Conservation (phyloP, 768 basidiomycete genomes). For the Leucosporidium yakuticum region DNA sequence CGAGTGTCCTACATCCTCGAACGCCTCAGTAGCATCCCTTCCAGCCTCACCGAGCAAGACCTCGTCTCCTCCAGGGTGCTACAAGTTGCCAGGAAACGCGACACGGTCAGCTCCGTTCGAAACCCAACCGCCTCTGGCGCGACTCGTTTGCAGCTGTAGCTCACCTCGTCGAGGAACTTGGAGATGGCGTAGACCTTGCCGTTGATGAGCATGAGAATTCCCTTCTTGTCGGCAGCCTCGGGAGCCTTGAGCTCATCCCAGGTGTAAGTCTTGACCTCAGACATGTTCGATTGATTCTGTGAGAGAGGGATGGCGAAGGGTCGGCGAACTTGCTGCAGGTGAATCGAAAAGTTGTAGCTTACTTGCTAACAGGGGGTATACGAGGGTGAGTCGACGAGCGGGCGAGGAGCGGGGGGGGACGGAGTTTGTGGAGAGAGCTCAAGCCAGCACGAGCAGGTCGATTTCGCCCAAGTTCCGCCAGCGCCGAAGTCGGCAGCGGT, state of each 20-base stretch:
- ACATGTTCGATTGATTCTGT: constrained; percentile 11
- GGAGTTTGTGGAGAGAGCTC: too few species aligned
- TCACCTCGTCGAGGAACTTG: constrained; percentile 73
- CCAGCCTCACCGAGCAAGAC: constrained; percentile 88
- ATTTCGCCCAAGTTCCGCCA: too few species aligned
- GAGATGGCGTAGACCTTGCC: constrained; percentile 89
- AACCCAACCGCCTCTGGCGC: too few species aligned
- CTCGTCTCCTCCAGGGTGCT: constrained; percentile 99
- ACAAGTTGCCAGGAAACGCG: constrained; percentile 43
- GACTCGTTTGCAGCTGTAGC: constrained; percentile 2
- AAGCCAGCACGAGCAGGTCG: too few species aligned
- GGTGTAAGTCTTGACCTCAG: constrained; percentile 41
- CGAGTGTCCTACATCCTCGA: constrained; percentile 98
- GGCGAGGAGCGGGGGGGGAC: too few species aligned
- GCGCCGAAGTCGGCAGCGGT: too few species aligned
- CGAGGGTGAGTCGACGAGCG: too few species aligned
- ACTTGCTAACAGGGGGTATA: too few species aligned
- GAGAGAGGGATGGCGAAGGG: neutral
- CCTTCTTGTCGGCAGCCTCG: constrained; percentile 69
- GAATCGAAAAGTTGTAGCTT: too few species aligned
- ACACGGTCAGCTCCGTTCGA: too few species aligned
- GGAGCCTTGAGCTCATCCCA: constrained; percentile 45
- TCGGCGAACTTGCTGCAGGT: too few species aligned
- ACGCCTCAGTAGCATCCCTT: constrained; percentile 93
- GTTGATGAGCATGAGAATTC: constrained; percentile 73